Conservation (phyloP, 2,329 filamentous ascomycete genomes). For the Ophidiomyces ophidiicola region DNA sequence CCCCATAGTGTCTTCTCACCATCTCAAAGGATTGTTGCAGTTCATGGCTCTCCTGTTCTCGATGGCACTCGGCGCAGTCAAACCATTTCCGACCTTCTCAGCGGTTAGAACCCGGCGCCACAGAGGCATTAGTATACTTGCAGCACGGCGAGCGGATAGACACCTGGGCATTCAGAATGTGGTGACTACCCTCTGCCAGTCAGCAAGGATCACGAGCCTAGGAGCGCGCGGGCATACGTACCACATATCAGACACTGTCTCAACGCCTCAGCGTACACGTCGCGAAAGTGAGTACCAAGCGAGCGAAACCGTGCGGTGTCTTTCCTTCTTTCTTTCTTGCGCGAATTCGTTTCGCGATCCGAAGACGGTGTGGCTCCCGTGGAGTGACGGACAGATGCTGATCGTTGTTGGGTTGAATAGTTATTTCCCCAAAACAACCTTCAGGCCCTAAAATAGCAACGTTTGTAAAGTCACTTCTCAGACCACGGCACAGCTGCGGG, state of each 20-base stretch:
- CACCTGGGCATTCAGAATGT: conserved; percentile 96
- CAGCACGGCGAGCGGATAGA: conserved; percentile 92
- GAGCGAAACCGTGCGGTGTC: too few relatives aligned
- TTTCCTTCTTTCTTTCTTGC: too few relatives aligned
- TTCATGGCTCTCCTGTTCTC: conserved; percentile 63
- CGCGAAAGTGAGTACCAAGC: conserved; percentile 1
- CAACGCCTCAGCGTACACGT: background rate
- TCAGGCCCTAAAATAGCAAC: conserved; percentile 3
- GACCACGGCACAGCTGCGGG: too few relatives aligned
- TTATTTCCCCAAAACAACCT: conserved; percentile 7
- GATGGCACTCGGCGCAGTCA: conserved; percentile 92
- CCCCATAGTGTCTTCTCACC: conserved; percentile 32
- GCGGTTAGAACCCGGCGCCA: background rate
- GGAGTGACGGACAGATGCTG: too few relatives aligned
- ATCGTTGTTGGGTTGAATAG: background rate
- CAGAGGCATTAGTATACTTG: conserved; percentile 37
- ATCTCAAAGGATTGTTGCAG: conserved; percentile 73
- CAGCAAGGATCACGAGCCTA: background rate
- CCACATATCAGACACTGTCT: conserved; percentile 6
- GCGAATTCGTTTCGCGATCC: too few relatives aligned
- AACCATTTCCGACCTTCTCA: conserved; percentile 82
- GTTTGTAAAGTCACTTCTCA: too few relatives aligned
- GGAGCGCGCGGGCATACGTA: background rate
- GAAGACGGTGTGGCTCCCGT: too few relatives aligned
- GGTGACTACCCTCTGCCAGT: conserved; percentile 56